These are phyloP conservation scores for Podaxis pistillaris DNA, from an alignment of 768 basidiomycete genomes.

Conservation along the genomic window DNA sequence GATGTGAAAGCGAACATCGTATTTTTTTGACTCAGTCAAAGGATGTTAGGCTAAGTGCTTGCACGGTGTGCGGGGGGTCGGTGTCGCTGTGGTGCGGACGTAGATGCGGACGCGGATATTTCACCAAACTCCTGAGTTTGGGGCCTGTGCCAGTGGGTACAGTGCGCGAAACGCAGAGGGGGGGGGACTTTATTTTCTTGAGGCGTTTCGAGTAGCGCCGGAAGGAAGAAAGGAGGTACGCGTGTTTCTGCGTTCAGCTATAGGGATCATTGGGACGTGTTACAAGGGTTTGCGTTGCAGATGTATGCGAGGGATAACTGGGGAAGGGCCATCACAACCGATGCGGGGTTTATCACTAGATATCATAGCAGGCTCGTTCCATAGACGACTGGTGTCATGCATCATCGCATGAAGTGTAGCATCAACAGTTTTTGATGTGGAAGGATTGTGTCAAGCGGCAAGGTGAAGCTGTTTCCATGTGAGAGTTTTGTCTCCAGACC, in stretches of 20 bases:
- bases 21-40: constrained; percentile 1
- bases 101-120: neutral
- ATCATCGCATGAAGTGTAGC: neutral
- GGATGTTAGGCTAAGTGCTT: neutral
- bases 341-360: too few species aligned
- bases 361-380: neutral
- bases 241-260: neutral
- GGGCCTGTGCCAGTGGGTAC: constrained; percentile 2
- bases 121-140: constrained; percentile 12
- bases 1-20: constrained; percentile 1
- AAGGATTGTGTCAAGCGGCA: neutral
- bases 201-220: neutral
- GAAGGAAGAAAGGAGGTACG: neutral
- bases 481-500: neutral
- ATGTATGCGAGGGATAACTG: neutral
- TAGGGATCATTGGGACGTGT: neutral
- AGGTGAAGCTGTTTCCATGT: neutral
- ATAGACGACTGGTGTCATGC: neutral
- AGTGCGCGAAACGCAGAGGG: neutral
- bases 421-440: neutral
- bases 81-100: neutral
- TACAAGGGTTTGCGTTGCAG: neutral
- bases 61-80: neutral
- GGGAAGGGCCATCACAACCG: too few species aligned
- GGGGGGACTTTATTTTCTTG: neutral